Conservation (phyloP, 2,329 filamentous ascomycete genomes). For the Pseudocercospora musae region DNA sequence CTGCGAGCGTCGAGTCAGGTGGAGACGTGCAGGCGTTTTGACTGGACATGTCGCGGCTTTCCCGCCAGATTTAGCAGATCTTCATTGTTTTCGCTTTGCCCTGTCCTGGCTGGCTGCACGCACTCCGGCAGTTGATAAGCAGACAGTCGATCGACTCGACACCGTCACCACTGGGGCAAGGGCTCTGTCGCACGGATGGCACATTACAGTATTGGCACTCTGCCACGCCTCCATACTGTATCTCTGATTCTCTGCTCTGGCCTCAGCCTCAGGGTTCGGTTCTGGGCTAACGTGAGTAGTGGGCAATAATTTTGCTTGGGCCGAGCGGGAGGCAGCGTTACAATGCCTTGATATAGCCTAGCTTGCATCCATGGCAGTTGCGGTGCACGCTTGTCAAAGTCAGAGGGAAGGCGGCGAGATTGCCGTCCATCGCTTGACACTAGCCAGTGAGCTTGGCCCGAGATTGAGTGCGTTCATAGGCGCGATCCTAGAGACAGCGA, state of each 20-base stretch:
- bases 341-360: background rate
- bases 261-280: background rate
- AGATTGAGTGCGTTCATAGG: slow-evolving; percentile 2
- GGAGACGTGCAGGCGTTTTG: background rate
- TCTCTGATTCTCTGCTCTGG: too few species aligned
- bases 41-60: too few species aligned
- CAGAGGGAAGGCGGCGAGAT: slow-evolving; percentile 1
- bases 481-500: slow-evolving; percentile 1
- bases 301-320: background rate
- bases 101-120: slow-evolving; percentile 7
- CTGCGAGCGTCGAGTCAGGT: background rate
- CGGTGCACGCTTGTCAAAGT: background rate
- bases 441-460: background rate
- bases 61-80: background rate
- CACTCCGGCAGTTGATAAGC: slow-evolving; percentile 3
- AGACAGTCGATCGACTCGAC: background rate
- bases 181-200: background rate
- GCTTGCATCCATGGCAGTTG: background rate
- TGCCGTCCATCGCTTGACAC: background rate
- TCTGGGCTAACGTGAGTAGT: too few species aligned
- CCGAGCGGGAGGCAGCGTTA: background rate
- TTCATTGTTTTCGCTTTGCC: background rate
- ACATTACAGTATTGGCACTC: background rate
- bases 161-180: background rate
- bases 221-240: too few species aligned